These are phyloP conservation scores for Insectozyma bohioensis DNA, from an alignment of 1,139 yeast genomes.

Conservation along the genomic window DNA sequence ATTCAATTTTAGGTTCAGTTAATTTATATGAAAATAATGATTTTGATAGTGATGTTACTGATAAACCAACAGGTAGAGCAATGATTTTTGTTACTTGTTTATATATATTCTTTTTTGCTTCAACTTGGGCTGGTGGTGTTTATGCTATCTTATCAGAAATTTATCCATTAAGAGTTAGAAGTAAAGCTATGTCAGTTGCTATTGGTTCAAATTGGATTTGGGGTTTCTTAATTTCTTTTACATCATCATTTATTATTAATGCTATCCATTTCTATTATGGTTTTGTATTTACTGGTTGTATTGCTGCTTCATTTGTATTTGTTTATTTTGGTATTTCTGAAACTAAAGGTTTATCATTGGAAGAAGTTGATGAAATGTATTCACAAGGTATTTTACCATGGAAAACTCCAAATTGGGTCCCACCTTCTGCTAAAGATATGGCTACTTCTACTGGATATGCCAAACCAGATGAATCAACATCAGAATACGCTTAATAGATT, in stretches of 20 bases:
- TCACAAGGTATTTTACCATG: conserved; percentile 43
- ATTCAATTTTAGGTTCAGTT: conserved; percentile 59
- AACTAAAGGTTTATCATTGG: conserved; percentile 65
- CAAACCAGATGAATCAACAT: conserved; percentile 19
- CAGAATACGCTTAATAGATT: conserved; percentile 4
- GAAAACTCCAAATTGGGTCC: conserved; percentile 46
- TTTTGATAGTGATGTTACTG: conserved; percentile 25
- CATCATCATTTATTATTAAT: conserved; percentile 66
- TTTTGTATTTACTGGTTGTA: conserved; percentile 72
- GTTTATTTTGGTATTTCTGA: conserved; percentile 61
- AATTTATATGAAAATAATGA: conserved; percentile 52
- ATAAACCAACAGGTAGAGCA: conserved; percentile 55
- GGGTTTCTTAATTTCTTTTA: conserved; percentile 73
- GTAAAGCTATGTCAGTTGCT: conserved; percentile 77
- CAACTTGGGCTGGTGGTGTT: conserved; percentile 84
- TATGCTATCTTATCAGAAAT: conserved; percentile 78
- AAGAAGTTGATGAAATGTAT: conserved; percentile 68
- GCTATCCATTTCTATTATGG: conserved; percentile 55
- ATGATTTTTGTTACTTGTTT: conserved; percentile 75
- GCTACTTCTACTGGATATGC: conserved; percentile 30
- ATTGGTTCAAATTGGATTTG: conserved; percentile 77
- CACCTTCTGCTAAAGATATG: conserved; percentile 34
- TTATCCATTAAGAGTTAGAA: conserved; percentile 74
- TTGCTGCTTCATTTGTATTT: conserved; percentile 53
- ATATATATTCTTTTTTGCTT: conserved; percentile 78